Evolutionary conservation across 805 yeast species (phyloP), one percentile per base, ranked within the genome.

Genomic region (Sungouiozyma intestinalis): DNA sequence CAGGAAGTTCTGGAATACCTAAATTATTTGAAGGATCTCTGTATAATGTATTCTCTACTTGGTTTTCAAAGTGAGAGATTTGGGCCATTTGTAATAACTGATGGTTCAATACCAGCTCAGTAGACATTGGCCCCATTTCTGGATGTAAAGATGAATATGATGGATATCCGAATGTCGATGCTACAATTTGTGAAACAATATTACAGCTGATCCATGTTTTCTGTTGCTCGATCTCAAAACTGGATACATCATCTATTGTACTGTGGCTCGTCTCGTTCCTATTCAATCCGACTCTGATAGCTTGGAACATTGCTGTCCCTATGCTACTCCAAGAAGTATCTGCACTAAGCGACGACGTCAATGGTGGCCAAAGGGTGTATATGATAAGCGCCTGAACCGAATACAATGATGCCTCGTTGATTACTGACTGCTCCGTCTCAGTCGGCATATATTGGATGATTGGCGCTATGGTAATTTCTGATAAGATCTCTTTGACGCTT

Each of bases 171-270:
- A 87, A 86, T 8, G 94, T 81, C 2, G 94, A 78, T 3, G 95
- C 95, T 45, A 90, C 79, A 3, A 81, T 74, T 60, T 88, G 97
- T 2, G 94, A 81, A 0, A 85, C 94, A 16, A 85, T 73, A 55
- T 90, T 90, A 55, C 96, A 86, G 6, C 85, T 74, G n/a, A 85
- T 75, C 98, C 98, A 90, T 0, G 98, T 90, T 43, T 79, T 73
- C 21, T 79, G 70, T 54, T 86, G 94, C 62, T 90, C 97, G 27
- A 74, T 74, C n/a, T 81, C 54, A 15, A 62, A 49, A 24, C 60
- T 59, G 3, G 55, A 49, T 16, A 61, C 58, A 2, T 55, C 73
- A 41, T 65, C 55, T 41, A 72, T 65, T 53, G 68, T 65, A 44
- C 81, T 85, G 1, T 78, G 51, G 14, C 71, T 65, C 42, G 64